Percentiles rank a stretch among this genome's conserved stretches.
These are phyloP conservation scores for Cynara cardunculus DNA, from an alignment of 129 eudicot species.

Conservation along the genomic window DNA sequence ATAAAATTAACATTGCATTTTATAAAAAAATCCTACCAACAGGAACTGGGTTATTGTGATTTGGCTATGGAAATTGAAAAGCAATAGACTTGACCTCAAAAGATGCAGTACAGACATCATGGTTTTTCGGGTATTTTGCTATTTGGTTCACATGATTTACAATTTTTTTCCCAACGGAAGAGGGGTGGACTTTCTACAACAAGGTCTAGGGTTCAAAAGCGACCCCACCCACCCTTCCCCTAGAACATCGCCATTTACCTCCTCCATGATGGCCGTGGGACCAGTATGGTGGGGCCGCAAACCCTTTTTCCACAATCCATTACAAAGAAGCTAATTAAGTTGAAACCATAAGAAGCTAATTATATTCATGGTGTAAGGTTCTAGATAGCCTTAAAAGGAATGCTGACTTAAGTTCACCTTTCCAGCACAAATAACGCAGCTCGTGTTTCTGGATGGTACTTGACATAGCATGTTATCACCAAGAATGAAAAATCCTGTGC, in stretches of 20 bases:
- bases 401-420: constrained; percentile 47
- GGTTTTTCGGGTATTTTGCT: no score
- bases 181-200: no score
- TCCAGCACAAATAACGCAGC: constrained; percentile 88
- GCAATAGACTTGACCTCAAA: no score
- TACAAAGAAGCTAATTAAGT: background rate
- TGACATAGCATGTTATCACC: constrained; percentile 96
- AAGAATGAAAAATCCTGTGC: constrained; percentile 88
- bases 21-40: background rate
- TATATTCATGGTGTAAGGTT: background rate
- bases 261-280: no score
- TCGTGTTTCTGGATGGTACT: constrained; percentile 86
- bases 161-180: no score
- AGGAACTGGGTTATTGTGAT: background rate
- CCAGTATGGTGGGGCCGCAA: background rate
- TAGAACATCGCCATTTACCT: no score
- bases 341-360: background rate
- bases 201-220: no score
- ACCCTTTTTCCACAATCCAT: background rate
- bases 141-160: no score
- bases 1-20: background rate
- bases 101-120: no score
- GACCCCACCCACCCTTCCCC: no score
- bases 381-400: background rate
- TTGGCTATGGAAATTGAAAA: no score